These are phyloP conservation scores for Aureobasidium mangrovei DNA, from an alignment of 2,329 filamentous ascomycete species.

Conservation along the genomic window DNA sequence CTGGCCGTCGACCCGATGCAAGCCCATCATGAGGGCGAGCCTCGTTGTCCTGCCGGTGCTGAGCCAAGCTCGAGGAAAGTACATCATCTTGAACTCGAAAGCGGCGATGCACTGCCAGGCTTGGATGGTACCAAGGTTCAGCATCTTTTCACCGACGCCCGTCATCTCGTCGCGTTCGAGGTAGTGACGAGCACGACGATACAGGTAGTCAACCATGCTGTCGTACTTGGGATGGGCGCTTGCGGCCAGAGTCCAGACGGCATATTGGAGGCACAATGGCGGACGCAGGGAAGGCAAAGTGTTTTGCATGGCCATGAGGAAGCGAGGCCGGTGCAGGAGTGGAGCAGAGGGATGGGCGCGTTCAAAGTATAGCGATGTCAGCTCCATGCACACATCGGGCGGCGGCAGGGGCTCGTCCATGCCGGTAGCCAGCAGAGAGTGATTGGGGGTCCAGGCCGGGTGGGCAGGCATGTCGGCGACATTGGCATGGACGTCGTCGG, in stretches of 20 bases:
- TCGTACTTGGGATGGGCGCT: conserved; percentile 74
- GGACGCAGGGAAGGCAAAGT: conserved; percentile 79
- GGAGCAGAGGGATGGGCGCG: conserved; percentile 80
- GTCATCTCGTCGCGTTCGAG: conserved; percentile 83
- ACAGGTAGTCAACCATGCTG: conserved; percentile 77
- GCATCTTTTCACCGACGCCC: conserved; percentile 81
- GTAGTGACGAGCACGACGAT: conserved; percentile 81
- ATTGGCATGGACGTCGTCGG: background rate
- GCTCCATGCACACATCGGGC: conserved; percentile 72
- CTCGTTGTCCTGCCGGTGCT: conserved; percentile 76
- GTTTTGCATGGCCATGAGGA: conserved; percentile 72
- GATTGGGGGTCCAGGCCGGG: background rate
- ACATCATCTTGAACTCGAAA: conserved; percentile 97
- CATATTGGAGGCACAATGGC: conserved; percentile 80
- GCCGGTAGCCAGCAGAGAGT: conserved; percentile 35
- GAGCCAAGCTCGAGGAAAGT: conserved; percentile 91
- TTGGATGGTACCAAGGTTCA: conserved; percentile 79
- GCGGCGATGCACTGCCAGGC: conserved; percentile 68
- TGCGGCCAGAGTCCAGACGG: conserved; percentile 92
- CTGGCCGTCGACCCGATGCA: conserved; percentile 75
- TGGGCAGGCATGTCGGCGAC: background rate
- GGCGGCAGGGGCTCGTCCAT: conserved; percentile 74
- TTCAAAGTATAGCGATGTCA: conserved; percentile 84
- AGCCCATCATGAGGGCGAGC: conserved; percentile 81
- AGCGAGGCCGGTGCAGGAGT: conserved; percentile 83